Evolutionary conservation across 306 rosid species (phyloP).

Genomic region (Pachyrhizus erosus): DNA sequence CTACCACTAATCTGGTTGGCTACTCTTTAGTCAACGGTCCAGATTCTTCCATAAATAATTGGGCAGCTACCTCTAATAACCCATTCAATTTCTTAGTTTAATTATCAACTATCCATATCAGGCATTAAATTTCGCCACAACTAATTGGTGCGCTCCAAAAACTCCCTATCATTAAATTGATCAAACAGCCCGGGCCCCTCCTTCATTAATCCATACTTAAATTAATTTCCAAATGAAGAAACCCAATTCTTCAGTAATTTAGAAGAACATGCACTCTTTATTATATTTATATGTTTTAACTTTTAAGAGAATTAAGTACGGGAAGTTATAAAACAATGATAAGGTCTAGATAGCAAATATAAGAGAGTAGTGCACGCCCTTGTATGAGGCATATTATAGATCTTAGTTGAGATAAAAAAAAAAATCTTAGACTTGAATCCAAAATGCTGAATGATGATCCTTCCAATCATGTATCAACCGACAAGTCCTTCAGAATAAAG

Average conservation of each 20-base stretch:
- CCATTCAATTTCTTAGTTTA: slow-evolving; percentile 14
- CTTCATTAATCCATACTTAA: slow-evolving; percentile 8
- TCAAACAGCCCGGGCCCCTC: slow-evolving; percentile 4
- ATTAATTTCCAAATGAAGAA: slow-evolving; percentile 1
- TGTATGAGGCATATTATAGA: background rate
- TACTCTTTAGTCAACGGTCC: slow-evolving; percentile 16
- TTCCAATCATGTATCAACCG: slow-evolving; percentile 2
- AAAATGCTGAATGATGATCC: slow-evolving; percentile 39
- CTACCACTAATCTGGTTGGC: background rate
- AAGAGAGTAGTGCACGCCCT: slow-evolving; percentile 12
- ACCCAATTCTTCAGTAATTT: background rate
- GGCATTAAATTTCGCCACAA: slow-evolving; percentile 43
- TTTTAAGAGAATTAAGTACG: background rate
- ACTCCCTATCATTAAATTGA: slow-evolving; percentile 25
- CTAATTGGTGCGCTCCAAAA: slow-evolving; percentile 7
- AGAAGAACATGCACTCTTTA: slow-evolving; percentile 18
- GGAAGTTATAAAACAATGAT: background rate
- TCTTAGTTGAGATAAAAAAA: background rate
- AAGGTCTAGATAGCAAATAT: slow-evolving; percentile 7
- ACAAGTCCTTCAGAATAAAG: slow-evolving; percentile 51
- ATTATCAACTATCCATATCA: slow-evolving; percentile 35
- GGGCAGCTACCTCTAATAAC: slow-evolving; percentile 21
- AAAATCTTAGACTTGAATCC: background rate
- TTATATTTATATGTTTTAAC: background rate
- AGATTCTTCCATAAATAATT: slow-evolving; percentile 35